phyloP scores from a whole-genome alignment of 306 rosid species.

The Casuarina glauca region DNA sequence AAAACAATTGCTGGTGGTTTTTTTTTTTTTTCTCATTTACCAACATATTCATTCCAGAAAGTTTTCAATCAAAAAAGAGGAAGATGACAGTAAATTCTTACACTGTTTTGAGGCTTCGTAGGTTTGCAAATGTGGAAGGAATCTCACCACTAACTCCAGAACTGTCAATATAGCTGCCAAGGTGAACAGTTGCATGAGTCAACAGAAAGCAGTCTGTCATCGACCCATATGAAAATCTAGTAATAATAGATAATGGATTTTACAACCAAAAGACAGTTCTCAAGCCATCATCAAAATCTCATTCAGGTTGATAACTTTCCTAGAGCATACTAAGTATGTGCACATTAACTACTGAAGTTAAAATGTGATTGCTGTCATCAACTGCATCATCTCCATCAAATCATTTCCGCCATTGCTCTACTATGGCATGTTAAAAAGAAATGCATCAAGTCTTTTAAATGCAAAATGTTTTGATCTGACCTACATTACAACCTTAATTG shows the following conservation, averaged over 20 bases:
- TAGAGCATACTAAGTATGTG: not conserved
- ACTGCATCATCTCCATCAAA: not conserved
- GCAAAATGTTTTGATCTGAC: not conserved
- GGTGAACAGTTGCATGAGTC: constrained; percentile 1
- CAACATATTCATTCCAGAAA: not conserved
- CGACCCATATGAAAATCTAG: not conserved
- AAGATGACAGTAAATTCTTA: constrained; percentile 39
- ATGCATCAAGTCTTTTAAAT: not conserved
- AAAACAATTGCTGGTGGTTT: not conserved
- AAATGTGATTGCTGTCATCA: not conserved
- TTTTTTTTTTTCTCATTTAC: not conserved
- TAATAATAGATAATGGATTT: not conserved
- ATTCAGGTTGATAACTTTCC: not conserved
- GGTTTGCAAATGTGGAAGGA: constrained; percentile 66
- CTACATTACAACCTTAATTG: not conserved
- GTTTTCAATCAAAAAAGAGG: not conserved
- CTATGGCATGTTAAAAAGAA: not conserved
- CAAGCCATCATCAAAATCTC: not conserved
- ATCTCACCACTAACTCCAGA: constrained; percentile 75
- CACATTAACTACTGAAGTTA: not conserved
- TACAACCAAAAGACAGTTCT: not conserved
- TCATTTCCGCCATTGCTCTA: not conserved
- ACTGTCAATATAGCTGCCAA: constrained; percentile 68
- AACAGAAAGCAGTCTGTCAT: not conserved
- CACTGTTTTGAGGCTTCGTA: constrained; percentile 47